Conservation (phyloP, 2,329 filamentous ascomycete genomes). For the Neonectria faginata region DNA sequence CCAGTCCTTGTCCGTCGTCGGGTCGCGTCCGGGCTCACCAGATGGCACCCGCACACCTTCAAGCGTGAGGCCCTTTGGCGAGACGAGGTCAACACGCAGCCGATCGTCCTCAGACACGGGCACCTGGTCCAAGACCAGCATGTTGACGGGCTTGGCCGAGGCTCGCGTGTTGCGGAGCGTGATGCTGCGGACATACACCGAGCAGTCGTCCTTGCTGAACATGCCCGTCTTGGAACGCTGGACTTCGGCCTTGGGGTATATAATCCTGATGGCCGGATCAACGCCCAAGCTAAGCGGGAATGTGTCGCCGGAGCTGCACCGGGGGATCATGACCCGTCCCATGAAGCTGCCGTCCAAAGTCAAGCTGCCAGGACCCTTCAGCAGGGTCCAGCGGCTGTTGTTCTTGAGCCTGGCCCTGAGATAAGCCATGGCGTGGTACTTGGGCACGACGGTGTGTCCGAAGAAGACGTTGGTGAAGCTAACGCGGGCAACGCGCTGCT, state of each 20-base stretch:
- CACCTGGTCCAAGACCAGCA: constrained; percentile 70
- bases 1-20: constrained; percentile 57
- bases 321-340: constrained; percentile 66
- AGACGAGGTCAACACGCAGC: constrained; percentile 62
- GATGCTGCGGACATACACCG: constrained; percentile 61
- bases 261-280: constrained; percentile 67
- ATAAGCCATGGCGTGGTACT: constrained; percentile 70
- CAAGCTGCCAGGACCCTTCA: constrained; percentile 66
- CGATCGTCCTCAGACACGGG: constrained; percentile 72
- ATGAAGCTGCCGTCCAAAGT: constrained; percentile 74
- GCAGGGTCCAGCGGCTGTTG: constrained; percentile 65
- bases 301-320: constrained; percentile 65
- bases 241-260: constrained; percentile 68
- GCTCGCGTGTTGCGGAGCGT: constrained; percentile 64
- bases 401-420: constrained; percentile 70
- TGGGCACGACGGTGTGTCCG: constrained; percentile 69
- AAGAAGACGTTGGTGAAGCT: constrained; percentile 63
- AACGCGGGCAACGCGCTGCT: constrained; percentile 70
- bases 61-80: constrained; percentile 60
- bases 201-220: constrained; percentile 65
- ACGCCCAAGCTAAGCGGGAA: constrained; percentile 69
- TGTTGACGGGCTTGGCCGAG: constrained; percentile 52
- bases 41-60: constrained; percentile 53
- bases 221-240: constrained; percentile 63
- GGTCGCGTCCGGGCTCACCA: constrained; percentile 49